phyloP scores from a whole-genome alignment of 768 basidiomycete genomes.

The Trametopsis cervina region DNA sequence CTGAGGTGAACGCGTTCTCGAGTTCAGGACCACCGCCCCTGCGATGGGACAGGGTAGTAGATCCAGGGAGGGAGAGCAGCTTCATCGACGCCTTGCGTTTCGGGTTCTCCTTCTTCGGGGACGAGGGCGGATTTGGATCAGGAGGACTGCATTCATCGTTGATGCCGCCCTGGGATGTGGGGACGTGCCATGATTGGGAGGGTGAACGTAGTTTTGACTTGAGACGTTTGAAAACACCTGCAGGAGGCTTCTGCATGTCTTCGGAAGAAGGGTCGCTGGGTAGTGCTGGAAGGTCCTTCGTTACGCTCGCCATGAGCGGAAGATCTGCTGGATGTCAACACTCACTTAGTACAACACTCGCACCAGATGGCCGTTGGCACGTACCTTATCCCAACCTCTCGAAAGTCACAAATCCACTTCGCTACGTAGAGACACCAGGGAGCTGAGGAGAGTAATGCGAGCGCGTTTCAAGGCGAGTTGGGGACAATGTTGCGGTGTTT shows the following conservation, averaged over 20 bases:
- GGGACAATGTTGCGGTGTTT: neutral
- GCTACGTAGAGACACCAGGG: too few species aligned
- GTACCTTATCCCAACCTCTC: too few species aligned
- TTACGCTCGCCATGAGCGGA: conserved; percentile 6
- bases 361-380: too few species aligned
- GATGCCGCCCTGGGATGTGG: neutral
- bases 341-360: too few species aligned
- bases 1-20: conserved; percentile 11
- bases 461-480: neutral
- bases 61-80: conserved; percentile 3
- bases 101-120: neutral
- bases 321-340: too few species aligned
- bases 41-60: neutral
- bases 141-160: neutral
- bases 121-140: neutral
- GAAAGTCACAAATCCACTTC: too few species aligned
- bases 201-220: conserved; percentile 10
- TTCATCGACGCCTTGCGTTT: conserved; percentile 5
- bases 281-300: conserved; percentile 8
- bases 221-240: conserved; percentile 9
- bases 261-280: neutral
- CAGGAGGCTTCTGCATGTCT: conserved; percentile 1
- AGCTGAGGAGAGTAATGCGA: neutral
- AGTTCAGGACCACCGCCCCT: neutral
- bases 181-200: conserved; percentile 6